These are phyloP conservation scores for Patellaria atrata DNA, from an alignment of 495 filamentous ascomycete genomes.

Conservation along the genomic window DNA sequence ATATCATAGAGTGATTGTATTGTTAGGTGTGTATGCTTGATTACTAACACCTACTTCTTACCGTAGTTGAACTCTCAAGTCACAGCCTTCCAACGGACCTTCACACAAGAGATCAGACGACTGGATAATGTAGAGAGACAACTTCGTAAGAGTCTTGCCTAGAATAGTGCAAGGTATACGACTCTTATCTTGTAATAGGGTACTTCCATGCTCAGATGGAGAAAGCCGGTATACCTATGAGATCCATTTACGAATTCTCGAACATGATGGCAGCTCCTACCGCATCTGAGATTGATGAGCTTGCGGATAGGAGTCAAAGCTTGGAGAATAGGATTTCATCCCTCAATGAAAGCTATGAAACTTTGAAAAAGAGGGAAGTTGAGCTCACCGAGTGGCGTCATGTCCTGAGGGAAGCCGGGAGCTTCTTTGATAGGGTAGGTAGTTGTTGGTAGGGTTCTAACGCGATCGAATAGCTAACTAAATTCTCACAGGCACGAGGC, in stretches of 20 bases:
- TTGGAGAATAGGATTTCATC: constrained; percentile 83
- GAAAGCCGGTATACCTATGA: constrained; percentile 69
- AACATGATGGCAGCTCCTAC: constrained; percentile 72
- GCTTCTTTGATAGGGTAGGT: constrained; percentile 78
- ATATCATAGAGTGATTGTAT: not conserved
- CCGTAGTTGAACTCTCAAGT: constrained; percentile 69
- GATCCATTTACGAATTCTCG: constrained; percentile 70
- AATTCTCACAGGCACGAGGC: constrained; percentile 51
- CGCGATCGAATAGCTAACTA: constrained; percentile 12
- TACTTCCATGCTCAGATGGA: constrained; percentile 94
- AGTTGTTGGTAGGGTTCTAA: not conserved
- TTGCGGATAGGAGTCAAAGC: constrained; percentile 79
- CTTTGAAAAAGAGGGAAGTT: constrained; percentile 89
- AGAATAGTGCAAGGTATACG: not conserved
- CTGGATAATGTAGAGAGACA: constrained; percentile 97
- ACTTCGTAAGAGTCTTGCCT: constrained; percentile 51
- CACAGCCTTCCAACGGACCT: constrained; percentile 90
- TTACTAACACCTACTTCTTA: constrained; percentile 10
- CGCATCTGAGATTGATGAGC: constrained; percentile 86
- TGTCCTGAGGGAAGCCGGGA: constrained; percentile 87
- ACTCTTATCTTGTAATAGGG: constrained; percentile 32
- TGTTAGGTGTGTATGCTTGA: constrained; percentile 3
- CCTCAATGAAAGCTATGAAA: constrained; percentile 95
- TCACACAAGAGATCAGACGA: constrained; percentile 91
- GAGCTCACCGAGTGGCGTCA: constrained; percentile 96